These are phyloP conservation scores for Leccinum pseudoinsigne DNA, from an alignment of 1,284 basidiomycete genomes.

Conservation along the genomic window DNA sequence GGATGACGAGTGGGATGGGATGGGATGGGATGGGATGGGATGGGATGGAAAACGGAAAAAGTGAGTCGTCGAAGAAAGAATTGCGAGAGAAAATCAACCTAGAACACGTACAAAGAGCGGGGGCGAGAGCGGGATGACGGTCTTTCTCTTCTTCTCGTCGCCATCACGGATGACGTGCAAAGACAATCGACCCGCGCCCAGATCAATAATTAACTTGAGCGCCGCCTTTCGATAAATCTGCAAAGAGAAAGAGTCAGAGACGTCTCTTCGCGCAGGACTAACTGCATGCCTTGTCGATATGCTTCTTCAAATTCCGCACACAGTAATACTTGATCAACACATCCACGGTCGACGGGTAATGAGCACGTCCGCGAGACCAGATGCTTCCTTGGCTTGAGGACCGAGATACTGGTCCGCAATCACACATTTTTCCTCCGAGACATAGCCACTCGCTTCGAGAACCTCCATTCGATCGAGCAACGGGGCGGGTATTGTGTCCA, in stretches of 20 bases:
- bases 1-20: not conserved
- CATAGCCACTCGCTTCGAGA: conserved; percentile 95
- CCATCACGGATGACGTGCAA: conserved; percentile 12
- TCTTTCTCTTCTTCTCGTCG: conserved; percentile 7
- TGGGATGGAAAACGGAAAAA: not conserved
- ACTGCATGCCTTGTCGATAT: conserved; percentile 83
- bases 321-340: conserved; percentile 96
- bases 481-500: conserved; percentile 96
- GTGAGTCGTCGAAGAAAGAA: not conserved
- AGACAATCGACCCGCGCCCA: conserved; percentile 56
- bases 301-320: conserved; percentile 92
- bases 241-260: not conserved
- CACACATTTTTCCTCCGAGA: conserved; percentile 93
- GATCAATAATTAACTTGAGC: conserved; percentile 87
- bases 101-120: conserved; percentile 29
- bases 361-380: conserved; percentile 84
- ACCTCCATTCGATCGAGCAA: conserved; percentile 98
- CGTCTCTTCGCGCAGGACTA: not conserved
- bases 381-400: conserved; percentile 92
- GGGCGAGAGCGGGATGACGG: conserved; percentile 24
- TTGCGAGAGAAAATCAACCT: not conserved
- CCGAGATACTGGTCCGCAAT: conserved; percentile 93
- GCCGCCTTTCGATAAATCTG: conserved; percentile 98
- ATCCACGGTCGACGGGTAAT: conserved; percentile 82
- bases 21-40: too few species aligned